A percentile compares a stretch with the other conserved stretches of the same genome.
Evolutionary conservation across 2,329 filamentous ascomycete genomes (phyloP).

Genomic region (Venturia pyrina): DNA sequence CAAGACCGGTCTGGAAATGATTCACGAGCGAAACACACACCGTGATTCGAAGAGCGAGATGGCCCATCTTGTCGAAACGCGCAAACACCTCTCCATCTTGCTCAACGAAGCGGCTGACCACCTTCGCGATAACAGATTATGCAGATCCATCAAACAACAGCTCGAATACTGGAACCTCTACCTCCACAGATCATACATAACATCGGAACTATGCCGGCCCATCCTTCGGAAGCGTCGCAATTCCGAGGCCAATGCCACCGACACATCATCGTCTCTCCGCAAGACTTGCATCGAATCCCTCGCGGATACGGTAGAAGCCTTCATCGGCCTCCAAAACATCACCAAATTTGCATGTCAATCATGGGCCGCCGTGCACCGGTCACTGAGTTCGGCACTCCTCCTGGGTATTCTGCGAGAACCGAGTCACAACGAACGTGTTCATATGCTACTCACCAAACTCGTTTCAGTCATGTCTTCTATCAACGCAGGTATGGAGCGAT

Average conservation of each 20-base stretch:
- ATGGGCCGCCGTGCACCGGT: conserved; percentile 35
- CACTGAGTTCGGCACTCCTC: conserved; percentile 33
- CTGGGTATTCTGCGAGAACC: conserved; percentile 36
- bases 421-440: conserved; percentile 35
- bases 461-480: conserved; percentile 37
- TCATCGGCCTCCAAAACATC: conserved; percentile 48
- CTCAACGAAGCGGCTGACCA: conserved; percentile 49
- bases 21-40: conserved; percentile 45
- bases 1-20: conserved; percentile 49
- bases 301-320: conserved; percentile 48
- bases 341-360: conserved; percentile 34
- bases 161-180: conserved; percentile 51
- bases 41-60: conserved; percentile 43
- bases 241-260: conserved; percentile 31
- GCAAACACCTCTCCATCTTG: conserved; percentile 47
- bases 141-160: conserved; percentile 40
- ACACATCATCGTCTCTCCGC: conserved; percentile 30
- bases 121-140: conserved; percentile 43
- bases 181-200: conserved; percentile 52
- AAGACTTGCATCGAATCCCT: conserved; percentile 47
- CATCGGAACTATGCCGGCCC: conserved; percentile 51
- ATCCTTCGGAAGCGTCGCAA: conserved; percentile 35
- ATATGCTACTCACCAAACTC: conserved; percentile 35
- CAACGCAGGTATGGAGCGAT: conserved; percentile 35
- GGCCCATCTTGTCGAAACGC: conserved; percentile 42